Base-by-base conservation (phyloP, 2,329 filamentous ascomycete species). In the Trichocomaceae sp. region DNA sequence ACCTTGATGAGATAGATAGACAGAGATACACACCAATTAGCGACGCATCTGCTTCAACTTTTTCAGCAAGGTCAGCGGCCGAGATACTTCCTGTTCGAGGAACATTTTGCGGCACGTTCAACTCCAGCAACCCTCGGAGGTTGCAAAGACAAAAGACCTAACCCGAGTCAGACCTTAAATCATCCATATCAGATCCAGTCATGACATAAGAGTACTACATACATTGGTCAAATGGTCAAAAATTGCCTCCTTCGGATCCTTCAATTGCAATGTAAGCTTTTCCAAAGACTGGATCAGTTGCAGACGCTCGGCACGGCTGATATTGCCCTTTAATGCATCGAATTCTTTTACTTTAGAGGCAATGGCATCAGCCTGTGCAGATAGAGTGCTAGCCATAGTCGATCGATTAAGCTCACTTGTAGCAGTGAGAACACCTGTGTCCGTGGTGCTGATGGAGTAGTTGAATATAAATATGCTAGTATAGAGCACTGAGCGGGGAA, bases 141-240 rank as follows among this genome's bases (percentile, higher is more conserved):
- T 63, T 61, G n/a, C 59, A 57, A 2, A 57, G 53, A 12, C 39
- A 35, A 20, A 50, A 42, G 13, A 20, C 44, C 47, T 53, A 33
- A 23, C 13, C 9, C 29, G 1, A 41, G 10, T 50, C 13, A 45
- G 4, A 23, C 10, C 17, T 37, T 3, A 17, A 48, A 12, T 15
- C n/a, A 29, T 22, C 23, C 33, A 42, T 19, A 50, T 23, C 6
- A 35, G 9, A 13, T 39, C 17, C 26, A 1, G 26, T 29, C 26
- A 6, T 44, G 10, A 22, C 15, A 31, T 39, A 39, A 15, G 42
- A 31, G 10, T 31, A 4, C 2, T 54, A 17, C n/a, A 42, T 55
- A 65, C 62, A 58, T 64, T 64, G 12, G 58, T 64, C 15, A 64
- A 54, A 45, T 66, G 63, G 48, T 62, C 53, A 39, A 64, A 65